A percentile compares a stretch with the other conserved stretches of the same genome.
phyloP scores from a whole-genome alignment of 2,329 filamentous ascomycete species.

The Epicoccum nigrum region DNA sequence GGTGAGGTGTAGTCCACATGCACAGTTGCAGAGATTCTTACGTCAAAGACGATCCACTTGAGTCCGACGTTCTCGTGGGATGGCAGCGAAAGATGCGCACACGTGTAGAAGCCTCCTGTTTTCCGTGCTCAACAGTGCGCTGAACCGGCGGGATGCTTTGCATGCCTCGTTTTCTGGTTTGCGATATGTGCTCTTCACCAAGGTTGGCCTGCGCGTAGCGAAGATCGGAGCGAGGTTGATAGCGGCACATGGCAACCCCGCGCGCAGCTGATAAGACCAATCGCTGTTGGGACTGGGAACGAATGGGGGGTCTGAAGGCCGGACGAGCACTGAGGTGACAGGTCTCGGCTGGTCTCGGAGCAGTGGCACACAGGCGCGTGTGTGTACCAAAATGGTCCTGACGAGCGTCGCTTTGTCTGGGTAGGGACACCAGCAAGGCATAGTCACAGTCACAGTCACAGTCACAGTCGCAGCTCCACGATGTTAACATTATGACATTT shows the following conservation, averaged over 20 bases:
- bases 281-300: slow-evolving; percentile 29
- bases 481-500: slow-evolving; percentile 16
- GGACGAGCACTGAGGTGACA: slow-evolving; percentile 29
- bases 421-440: slow-evolving; percentile 1
- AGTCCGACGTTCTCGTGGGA: slow-evolving; percentile 1
- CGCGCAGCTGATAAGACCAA: slow-evolving; percentile 42
- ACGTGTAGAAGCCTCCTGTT: slow-evolving; percentile 18
- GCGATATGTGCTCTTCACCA: slow-evolving; percentile 9
- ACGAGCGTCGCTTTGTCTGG: background rate
- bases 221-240: slow-evolving; percentile 34
- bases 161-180: slow-evolving; percentile 2
- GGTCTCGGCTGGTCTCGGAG: slow-evolving; percentile 41
- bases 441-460: no score
- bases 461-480: slow-evolving; percentile 4
- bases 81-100: slow-evolving; percentile 6
- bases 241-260: slow-evolving; percentile 27
- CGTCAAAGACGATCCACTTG: slow-evolving; percentile 9
- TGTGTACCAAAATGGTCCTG: slow-evolving; percentile 1
- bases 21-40: slow-evolving; percentile 7
- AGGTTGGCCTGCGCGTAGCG: slow-evolving; percentile 26
- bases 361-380: slow-evolving; percentile 2
- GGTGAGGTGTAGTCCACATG: slow-evolving; percentile 40
- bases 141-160: background rate
- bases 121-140: slow-evolving; percentile 11
- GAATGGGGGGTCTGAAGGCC: slow-evolving; percentile 31